phyloP scores from a whole-genome alignment of 2,329 filamentous ascomycete genomes.

The Neoarthrinium moseri region DNA sequence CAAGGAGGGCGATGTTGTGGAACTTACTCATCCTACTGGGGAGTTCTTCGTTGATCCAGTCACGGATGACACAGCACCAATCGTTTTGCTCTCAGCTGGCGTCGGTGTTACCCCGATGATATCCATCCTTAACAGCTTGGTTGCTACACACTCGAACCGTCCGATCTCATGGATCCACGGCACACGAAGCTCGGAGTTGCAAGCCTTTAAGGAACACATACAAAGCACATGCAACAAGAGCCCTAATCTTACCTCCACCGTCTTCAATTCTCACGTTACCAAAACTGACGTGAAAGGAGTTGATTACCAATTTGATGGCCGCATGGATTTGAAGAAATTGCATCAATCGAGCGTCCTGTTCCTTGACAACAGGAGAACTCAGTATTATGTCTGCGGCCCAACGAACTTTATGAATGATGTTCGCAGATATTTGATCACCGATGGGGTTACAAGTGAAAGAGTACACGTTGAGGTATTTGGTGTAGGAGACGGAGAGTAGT shows the following conservation, averaged over 20 bases:
- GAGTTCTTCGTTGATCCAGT: constrained; percentile 61
- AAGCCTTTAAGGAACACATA: constrained; percentile 56
- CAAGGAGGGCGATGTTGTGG: constrained; percentile 49
- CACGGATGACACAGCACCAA: constrained; percentile 43
- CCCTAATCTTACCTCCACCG: constrained; percentile 47
- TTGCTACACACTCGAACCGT: constrained; percentile 31
- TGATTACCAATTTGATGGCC: constrained; percentile 59
- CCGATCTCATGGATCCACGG: constrained; percentile 65
- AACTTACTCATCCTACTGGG: constrained; percentile 55
- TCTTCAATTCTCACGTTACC: constrained; percentile 56
- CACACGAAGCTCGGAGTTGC: constrained; percentile 45
- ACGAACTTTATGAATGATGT: constrained; percentile 66
- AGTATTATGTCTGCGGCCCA: constrained; percentile 74
- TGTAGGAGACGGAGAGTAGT: constrained; percentile 47
- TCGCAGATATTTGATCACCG: constrained; percentile 47
- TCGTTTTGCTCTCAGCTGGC: constrained; percentile 67
- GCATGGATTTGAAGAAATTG: constrained; percentile 57
- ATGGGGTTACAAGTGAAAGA: constrained; percentile 57
- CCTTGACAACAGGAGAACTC: constrained; percentile 49
- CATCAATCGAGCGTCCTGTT: constrained; percentile 53
- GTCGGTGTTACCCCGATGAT: constrained; percentile 68
- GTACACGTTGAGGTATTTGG: constrained; percentile 69
- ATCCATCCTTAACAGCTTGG: constrained; percentile 57
- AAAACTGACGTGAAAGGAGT: constrained; percentile 44
- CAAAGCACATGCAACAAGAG: constrained; percentile 39